Conservation (phyloP, 345 rosid genomes). For the Salix exigua region DNA sequence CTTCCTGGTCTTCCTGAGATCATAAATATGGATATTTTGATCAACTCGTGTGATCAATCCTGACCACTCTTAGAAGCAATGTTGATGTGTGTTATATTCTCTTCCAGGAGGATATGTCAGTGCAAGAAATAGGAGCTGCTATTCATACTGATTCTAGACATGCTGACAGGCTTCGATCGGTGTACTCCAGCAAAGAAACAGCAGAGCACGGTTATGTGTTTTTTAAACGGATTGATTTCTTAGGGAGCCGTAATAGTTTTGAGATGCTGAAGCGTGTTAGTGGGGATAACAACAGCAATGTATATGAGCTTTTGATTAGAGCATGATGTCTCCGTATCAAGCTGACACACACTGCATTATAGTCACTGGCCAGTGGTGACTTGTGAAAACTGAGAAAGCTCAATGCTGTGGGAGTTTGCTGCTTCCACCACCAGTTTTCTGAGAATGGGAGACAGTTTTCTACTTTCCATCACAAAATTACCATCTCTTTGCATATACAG, state of each 20-base stretch:
- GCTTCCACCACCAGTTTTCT: not conserved
- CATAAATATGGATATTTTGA: too few species aligned
- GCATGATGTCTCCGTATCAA: slow-evolving; percentile 26
- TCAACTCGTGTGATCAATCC: too few species aligned
- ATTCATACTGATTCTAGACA: slow-evolving; percentile 88
- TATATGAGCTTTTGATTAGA: slow-evolving; percentile 74
- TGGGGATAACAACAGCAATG: slow-evolving; percentile 75
- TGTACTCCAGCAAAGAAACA: slow-evolving; percentile 54
- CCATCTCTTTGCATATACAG: not conserved
- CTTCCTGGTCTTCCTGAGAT: not conserved
- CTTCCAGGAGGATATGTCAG: slow-evolving; percentile 69
- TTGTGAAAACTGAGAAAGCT: not conserved
- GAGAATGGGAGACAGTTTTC: not conserved
- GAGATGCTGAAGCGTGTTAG: slow-evolving; percentile 78
- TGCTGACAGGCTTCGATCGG: slow-evolving; percentile 70
- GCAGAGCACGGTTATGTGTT: slow-evolving; percentile 35
- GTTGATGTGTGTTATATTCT: not conserved
- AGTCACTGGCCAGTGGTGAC: not conserved
- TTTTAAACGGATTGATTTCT: slow-evolving; percentile 67
- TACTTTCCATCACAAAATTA: not conserved
- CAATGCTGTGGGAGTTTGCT: not conserved
- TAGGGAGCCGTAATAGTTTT: slow-evolving; percentile 71
- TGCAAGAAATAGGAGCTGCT: slow-evolving; percentile 60
- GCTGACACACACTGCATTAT: not conserved
- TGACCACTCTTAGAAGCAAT: not conserved